Percentiles rank a stretch among this genome's conserved stretches.
Conservation (phyloP, 768 basidiomycete species). For the Suillus lakei region DNA sequence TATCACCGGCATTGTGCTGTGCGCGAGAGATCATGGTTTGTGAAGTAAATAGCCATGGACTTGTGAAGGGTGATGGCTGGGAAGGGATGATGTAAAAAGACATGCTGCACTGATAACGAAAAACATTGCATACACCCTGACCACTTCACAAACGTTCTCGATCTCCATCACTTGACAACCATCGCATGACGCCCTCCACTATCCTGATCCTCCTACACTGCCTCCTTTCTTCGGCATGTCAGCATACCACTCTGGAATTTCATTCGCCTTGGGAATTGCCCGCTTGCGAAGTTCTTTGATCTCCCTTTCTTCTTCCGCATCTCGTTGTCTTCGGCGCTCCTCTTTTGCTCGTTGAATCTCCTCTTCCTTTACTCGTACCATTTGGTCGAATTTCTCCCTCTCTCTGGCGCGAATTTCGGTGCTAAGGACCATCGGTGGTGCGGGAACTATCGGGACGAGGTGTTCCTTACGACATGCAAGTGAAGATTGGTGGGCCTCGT, state of each 20-base stretch:
- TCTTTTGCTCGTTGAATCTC: slow-evolving; percentile 54
- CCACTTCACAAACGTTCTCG: slow-evolving; percentile 11
- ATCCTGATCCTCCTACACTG: slow-evolving; percentile 20
- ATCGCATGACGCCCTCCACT: slow-evolving; percentile 4
- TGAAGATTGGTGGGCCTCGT: slow-evolving; percentile 46
- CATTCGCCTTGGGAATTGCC: slow-evolving; percentile 70
- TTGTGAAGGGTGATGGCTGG: slow-evolving; percentile 8
- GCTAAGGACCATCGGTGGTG: slow-evolving; percentile 46
- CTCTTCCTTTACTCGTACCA: slow-evolving; percentile 58
- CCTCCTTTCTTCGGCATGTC: slow-evolving; percentile 63
- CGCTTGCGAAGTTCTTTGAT: slow-evolving; percentile 63
- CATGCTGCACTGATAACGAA: slow-evolving; percentile 24
- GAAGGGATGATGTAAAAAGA: slow-evolving; percentile 16
- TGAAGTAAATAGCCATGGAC: slow-evolving; percentile 7
- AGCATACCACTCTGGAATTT: slow-evolving; percentile 80
- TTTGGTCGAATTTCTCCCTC: slow-evolving; percentile 66
- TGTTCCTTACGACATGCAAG: slow-evolving; percentile 51
- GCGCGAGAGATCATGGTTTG: slow-evolving; percentile 6
- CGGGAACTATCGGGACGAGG: slow-evolving; percentile 52
- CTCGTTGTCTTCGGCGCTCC: slow-evolving; percentile 49
- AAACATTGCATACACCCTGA: slow-evolving; percentile 13
- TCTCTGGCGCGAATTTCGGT: slow-evolving; percentile 65
- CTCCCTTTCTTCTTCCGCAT: slow-evolving; percentile 63
- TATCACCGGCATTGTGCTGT: slow-evolving; percentile 13
- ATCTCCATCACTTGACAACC: slow-evolving; percentile 17